A percentile compares a stretch with the other conserved stretches of the same genome.
phyloP scores from a whole-genome alignment of 1,284 basidiomycete genomes.

The Heliocybe sulcata region DNA sequence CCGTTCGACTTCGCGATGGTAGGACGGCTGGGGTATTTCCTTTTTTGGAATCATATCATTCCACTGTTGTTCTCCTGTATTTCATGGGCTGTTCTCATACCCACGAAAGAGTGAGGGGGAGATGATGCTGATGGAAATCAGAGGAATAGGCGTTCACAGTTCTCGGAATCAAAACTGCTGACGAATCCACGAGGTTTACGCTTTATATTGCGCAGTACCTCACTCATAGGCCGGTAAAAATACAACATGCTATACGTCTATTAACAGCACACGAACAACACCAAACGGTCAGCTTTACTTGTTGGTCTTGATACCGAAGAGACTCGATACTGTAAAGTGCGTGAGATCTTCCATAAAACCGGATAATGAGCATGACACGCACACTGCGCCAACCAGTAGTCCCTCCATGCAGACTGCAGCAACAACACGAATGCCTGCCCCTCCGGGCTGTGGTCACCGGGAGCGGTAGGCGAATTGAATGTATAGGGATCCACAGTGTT shows the following conservation, averaged over 20 bases:
- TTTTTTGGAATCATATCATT: background rate
- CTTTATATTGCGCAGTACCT: background rate
- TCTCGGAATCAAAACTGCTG: too few relatives aligned
- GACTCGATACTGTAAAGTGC: background rate
- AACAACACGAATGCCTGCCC: constrained; percentile 64
- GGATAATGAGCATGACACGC: constrained; percentile 1
- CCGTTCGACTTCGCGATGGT: background rate
- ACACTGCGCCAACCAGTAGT: constrained; percentile 23
- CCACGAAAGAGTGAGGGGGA: too few relatives aligned
- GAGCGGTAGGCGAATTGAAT: constrained; percentile 34
- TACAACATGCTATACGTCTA: background rate
- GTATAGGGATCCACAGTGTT: constrained; percentile 59
- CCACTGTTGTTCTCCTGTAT: background rate
- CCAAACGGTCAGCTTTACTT: background rate
- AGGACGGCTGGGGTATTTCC: background rate
- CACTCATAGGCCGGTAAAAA: background rate
- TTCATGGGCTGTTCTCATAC: background rate
- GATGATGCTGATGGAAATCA: background rate
- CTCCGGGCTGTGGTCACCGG: constrained; percentile 42
- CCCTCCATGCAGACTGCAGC: constrained; percentile 53
- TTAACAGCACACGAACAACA: background rate
- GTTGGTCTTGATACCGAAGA: background rate
- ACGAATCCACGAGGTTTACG: background rate
- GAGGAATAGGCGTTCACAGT: background rate
- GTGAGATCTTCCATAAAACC: too few relatives aligned